Evolutionary conservation across 2,329 filamentous ascomycete genomes (phyloP).

Genomic region (Penicillium sp.): DNA sequence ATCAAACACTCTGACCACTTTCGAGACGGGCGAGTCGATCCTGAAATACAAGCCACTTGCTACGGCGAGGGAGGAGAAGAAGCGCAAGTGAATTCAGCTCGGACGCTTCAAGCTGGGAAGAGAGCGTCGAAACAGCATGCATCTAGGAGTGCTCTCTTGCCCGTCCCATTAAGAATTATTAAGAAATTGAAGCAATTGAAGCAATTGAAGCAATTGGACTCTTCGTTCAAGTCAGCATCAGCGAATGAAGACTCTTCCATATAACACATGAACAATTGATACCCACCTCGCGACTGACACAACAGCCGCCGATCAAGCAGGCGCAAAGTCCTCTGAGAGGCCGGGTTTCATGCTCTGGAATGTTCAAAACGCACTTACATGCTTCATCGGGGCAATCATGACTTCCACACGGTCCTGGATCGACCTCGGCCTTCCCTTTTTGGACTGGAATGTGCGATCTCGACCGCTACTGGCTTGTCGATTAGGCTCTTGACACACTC

Average conservation of each 20-base stretch:
- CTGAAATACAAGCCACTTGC: conserved; percentile 17
- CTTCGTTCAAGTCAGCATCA: neutral
- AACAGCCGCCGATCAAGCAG: conserved; percentile 3
- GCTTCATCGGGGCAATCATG: conserved; percentile 7
- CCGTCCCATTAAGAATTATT: neutral
- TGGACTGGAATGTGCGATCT: conserved; percentile 21
- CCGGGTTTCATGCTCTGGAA: conserved; percentile 19
- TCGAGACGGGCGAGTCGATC: conserved; percentile 24
- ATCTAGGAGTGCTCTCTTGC: neutral
- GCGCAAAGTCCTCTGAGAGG: conserved; percentile 10
- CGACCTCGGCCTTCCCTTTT: conserved; percentile 5
- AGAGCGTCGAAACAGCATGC: neutral
- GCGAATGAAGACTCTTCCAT: conserved; percentile 4
- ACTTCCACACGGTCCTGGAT: conserved; percentile 14
- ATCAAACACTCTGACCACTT: conserved; percentile 17
- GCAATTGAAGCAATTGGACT: neutral
- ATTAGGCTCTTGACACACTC: conserved; percentile 2
- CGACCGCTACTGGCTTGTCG: conserved; percentile 6
- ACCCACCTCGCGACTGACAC: conserved; percentile 2
- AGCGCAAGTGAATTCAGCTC: conserved; percentile 8
- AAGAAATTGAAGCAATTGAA: neutral
- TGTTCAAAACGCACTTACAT: conserved; percentile 17
- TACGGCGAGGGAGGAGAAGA: conserved; percentile 11
- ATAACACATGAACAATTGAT: neutral
- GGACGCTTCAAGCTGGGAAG: neutral